Evolutionary conservation across 164 flowering plant species (phyloP).

Genomic region (Dillenia turbinata): DNA sequence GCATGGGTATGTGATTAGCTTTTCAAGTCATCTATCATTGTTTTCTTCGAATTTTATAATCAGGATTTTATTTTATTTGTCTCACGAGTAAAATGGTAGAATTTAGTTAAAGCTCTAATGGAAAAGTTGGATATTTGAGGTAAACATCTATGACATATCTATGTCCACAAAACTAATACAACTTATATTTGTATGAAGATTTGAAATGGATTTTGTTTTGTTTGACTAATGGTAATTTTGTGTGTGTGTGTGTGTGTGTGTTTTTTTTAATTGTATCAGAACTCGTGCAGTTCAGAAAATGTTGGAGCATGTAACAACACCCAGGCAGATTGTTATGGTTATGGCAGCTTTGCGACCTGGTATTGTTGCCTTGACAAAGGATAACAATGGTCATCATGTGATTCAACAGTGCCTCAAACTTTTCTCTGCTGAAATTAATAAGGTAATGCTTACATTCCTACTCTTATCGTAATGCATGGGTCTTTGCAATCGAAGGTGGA

Average conservation of each 20-base stretch:
- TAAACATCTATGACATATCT: too few relatives aligned
- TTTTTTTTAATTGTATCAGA: constrained; percentile 16
- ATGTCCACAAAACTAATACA: too few relatives aligned
- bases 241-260: not conserved
- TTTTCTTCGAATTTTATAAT: not conserved
- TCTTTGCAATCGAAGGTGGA: not conserved
- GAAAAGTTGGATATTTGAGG: not conserved
- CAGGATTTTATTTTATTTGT: too few relatives aligned
- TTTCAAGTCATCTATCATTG: not conserved
- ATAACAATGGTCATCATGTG: constrained; percentile 39
- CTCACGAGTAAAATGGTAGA: too few relatives aligned
- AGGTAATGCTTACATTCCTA: constrained; percentile 16
- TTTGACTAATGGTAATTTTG: not conserved
- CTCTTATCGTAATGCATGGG: too few relatives aligned
- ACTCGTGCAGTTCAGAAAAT: constrained; percentile 34
- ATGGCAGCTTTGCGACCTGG: constrained; percentile 23
- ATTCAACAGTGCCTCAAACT: constrained; percentile 25
- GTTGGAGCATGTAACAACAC: constrained; percentile 22
- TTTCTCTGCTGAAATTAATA: constrained; percentile 26
- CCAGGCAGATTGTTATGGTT: constrained; percentile 21
- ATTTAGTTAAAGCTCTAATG: not conserved
- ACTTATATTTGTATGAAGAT: not conserved
- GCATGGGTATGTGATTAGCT: constrained; percentile 33
- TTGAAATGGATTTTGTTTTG: not conserved
- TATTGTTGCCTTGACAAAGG: constrained; percentile 21